phyloP scores from a whole-genome alignment of 345 rosid species.

The Turnera subulata region DNA sequence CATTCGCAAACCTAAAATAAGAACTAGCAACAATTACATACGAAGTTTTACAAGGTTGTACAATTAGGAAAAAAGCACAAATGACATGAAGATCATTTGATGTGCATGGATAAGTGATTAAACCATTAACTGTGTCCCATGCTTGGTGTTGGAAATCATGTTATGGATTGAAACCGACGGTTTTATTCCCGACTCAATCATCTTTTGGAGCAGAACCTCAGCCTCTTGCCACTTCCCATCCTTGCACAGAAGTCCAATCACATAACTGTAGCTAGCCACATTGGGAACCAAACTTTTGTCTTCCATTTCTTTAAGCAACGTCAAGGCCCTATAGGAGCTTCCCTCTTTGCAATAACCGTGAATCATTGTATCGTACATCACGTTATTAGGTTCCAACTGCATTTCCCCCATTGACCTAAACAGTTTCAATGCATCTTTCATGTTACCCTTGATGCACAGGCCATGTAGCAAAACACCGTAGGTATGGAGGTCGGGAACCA shows the following conservation, averaged over 20 bases:
- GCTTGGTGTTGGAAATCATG: slow-evolving; percentile 37
- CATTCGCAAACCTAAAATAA: too few relatives aligned
- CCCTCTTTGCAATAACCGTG: slow-evolving; percentile 72
- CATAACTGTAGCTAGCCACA: slow-evolving; percentile 53
- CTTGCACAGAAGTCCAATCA: slow-evolving; percentile 56
- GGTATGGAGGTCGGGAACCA: slow-evolving; percentile 59
- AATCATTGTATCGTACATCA: slow-evolving; percentile 66
- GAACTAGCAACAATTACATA: too few relatives aligned
- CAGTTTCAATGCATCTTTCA: slow-evolving; percentile 62
- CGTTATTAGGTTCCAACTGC: slow-evolving; percentile 54
- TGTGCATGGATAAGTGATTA: too few relatives aligned
- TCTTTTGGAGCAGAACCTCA: slow-evolving; percentile 46
- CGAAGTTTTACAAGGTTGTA: too few relatives aligned
- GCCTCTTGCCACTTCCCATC: slow-evolving; percentile 62
- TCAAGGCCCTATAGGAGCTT: slow-evolving; percentile 60
- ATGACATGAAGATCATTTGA: too few relatives aligned
- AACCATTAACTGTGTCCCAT: too few relatives aligned
- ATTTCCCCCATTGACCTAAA: slow-evolving; percentile 44
- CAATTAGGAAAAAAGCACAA: too few relatives aligned
- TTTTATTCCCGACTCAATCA: slow-evolving; percentile 43
- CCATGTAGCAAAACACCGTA: slow-evolving; percentile 63
- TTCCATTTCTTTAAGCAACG: slow-evolving; percentile 56
- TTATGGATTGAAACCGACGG: slow-evolving; percentile 44
- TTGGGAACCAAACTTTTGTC: slow-evolving; percentile 52
- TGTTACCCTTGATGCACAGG: slow-evolving; percentile 60